These are phyloP conservation scores for Termitomyces sp. DNA, from an alignment of 1,284 basidiomycete species.

Conservation along the genomic window DNA sequence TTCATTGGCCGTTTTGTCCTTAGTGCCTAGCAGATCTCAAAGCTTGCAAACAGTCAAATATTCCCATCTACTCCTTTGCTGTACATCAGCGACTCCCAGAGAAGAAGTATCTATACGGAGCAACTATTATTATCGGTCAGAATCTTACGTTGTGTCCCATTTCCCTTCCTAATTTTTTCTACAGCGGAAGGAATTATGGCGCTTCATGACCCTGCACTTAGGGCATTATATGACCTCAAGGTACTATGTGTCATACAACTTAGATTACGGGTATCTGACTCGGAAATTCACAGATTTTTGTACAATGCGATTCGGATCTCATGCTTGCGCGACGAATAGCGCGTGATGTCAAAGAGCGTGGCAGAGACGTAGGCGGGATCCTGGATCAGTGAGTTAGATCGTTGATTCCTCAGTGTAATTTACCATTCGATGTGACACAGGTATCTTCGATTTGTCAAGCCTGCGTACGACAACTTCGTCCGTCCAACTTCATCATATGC, in stretches of 20 bases:
- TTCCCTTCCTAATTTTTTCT: slow-evolving; percentile 1
- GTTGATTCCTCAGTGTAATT: neutral
- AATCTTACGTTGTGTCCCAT: neutral
- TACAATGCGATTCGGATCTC: slow-evolving; percentile 90
- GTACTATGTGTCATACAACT: slow-evolving; percentile 31
- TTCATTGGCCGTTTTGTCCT: slow-evolving; percentile 3
- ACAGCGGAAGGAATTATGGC: slow-evolving; percentile 91
- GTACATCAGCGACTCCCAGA: slow-evolving; percentile 86
- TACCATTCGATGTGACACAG: slow-evolving; percentile 30
- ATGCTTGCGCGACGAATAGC: slow-evolving; percentile 94
- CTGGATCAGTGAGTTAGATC: slow-evolving; percentile 70
- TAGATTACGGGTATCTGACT: neutral
- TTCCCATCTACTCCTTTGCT: slow-evolving; percentile 92
- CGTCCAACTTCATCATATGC: slow-evolving; percentile 82
- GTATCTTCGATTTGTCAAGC: slow-evolving; percentile 90
- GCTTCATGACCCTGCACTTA: slow-evolving; percentile 73
- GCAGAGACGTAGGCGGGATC: slow-evolving; percentile 80
- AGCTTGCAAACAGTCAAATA: slow-evolving; percentile 74
- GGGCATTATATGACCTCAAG: slow-evolving; percentile 89
- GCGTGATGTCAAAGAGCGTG: slow-evolving; percentile 86
- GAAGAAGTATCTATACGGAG: slow-evolving; percentile 91
- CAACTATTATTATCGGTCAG: slow-evolving; percentile 86
- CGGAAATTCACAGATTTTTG: slow-evolving; percentile 52
- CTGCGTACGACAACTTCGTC: slow-evolving; percentile 94
- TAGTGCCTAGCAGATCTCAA: slow-evolving; percentile 86